Evolutionary conservation across 2,329 filamentous ascomycete species (phyloP).

Genomic region (Aspergillus sp.): DNA sequence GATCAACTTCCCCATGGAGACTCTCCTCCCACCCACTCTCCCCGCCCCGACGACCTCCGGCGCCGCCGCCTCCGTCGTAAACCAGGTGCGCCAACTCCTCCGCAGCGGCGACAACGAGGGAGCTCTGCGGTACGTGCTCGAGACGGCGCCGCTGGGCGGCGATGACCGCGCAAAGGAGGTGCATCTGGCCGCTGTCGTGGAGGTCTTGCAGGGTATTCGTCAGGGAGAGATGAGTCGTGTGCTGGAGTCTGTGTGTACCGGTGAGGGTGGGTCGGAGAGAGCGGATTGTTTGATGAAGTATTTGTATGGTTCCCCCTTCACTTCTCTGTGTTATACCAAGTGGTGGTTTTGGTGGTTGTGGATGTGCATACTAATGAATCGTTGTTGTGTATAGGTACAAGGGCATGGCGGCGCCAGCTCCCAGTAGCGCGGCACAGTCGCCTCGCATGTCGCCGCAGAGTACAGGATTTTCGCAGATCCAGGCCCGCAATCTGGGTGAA

Average conservation of each 20-base stretch:
- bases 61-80: constrained; percentile 75
- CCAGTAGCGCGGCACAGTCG: constrained; percentile 51
- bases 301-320: constrained; percentile 62
- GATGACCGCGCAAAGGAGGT: constrained; percentile 68
- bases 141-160: constrained; percentile 72
- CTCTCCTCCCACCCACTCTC: constrained; percentile 73
- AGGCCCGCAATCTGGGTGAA: constrained; percentile 57
- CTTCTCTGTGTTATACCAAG: neutral
- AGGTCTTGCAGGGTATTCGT: constrained; percentile 94
- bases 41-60: constrained; percentile 70
- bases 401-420: constrained; percentile 69
- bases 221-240: constrained; percentile 93
- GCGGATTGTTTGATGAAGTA: constrained; percentile 98
- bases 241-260: constrained; percentile 75
- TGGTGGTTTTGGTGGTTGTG: neutral
- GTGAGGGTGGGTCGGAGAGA: constrained; percentile 77
- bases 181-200: constrained; percentile 83
- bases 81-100: constrained; percentile 84
- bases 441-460: constrained; percentile 66
- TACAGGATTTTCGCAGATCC: constrained; percentile 86
- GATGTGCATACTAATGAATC: neutral
- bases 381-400: constrained; percentile 69
- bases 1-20: constrained; percentile 85
- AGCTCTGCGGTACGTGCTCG: constrained; percentile 78
- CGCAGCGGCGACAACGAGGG: constrained; percentile 85